A percentile compares a stretch with the other conserved stretches of the same genome.
Conservation (phyloP, 202 grass and related monocot species). For the Alloteropsis angusta region DNA sequence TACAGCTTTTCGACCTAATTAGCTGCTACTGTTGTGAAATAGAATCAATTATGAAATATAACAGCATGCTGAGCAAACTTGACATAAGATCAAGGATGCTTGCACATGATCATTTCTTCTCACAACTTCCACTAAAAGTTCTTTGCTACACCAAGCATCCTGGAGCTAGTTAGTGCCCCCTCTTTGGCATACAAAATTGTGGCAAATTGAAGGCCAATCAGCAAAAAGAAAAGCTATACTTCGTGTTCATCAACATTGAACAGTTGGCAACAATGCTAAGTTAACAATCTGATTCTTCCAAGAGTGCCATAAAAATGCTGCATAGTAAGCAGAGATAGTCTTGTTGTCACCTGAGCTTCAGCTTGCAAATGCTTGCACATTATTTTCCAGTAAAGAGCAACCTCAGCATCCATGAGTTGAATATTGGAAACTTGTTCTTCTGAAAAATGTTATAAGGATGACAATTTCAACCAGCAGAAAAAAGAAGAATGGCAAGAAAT, state of each 20-base stretch:
- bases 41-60: neutral
- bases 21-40: neutral
- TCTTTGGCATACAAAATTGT: neutral
- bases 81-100: neutral
- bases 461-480: neutral
- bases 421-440: slow-evolving; percentile 44
- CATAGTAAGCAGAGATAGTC: neutral
- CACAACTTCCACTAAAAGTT: neutral
- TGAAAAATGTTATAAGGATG: slow-evolving; percentile 14
- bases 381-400: slow-evolving; percentile 88
- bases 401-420: slow-evolving; percentile 78
- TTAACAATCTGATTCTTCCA: slow-evolving; percentile 10
- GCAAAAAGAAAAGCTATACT: neutral
- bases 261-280: slow-evolving; percentile 3
- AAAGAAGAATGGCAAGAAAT: neutral
- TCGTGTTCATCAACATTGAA: neutral
- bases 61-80: neutral
- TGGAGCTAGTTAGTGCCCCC: neutral
- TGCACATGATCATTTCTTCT: neutral
- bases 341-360: slow-evolving; percentile 74
- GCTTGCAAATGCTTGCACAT: slow-evolving; percentile 83
- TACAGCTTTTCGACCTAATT: neutral
- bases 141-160: neutral
- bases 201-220: neutral
- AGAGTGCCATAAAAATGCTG: neutral